Evolutionary conservation across 2,329 filamentous ascomycete genomes (phyloP), one percentile per base, ranked within the genome.

Genomic region (Bipolaris sorokiniana): DNA sequence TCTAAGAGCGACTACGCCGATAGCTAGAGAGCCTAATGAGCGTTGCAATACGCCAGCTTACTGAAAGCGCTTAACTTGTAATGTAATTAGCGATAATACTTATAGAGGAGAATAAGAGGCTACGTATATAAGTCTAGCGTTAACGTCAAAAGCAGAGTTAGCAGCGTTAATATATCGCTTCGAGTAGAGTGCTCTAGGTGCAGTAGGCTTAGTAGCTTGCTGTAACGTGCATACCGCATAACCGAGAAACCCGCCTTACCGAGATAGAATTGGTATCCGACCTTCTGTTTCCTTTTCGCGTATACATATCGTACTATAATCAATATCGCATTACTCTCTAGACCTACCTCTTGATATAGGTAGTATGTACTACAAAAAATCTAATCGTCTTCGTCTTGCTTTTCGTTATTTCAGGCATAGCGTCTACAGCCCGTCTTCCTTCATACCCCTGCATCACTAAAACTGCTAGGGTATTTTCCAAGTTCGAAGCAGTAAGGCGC

Each of bases 221-320:
- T 22, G 22, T 47, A 48, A 48, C 31, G 46, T 48, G 16, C 46
- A 48, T 48, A 33, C 46, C 16, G 33, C 18, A 48, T 48, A 26
- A 48, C 31, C 46, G 46, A 48, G 46, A 48, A 48, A 37, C 44
- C 44, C 26, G 26, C 13, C 44, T 47, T 28, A 47, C 26, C 26
- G 44, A 47, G 44, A 47, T 34, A 33, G 2, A 16, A 26, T 48
- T 48, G 45, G 16, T 48, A 36, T 31, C 46, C 22, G 11, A 33
- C 13, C 31, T 48, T 20, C 45, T 48, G 15, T 28, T 23, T 38
- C 33, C 46, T 28, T 26, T 48, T 18, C 18, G 3, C 46, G 4
- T 13, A 48, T 1, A 20, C 34, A 22, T 38, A 11, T 26, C 34
- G 20, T 16, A 18, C 20, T 48, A 18, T 15, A 48, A 7, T 37